Conservation (phyloP, 1,139 yeast genomes). For the Zygosaccharomyces pseudobailii region DNA sequence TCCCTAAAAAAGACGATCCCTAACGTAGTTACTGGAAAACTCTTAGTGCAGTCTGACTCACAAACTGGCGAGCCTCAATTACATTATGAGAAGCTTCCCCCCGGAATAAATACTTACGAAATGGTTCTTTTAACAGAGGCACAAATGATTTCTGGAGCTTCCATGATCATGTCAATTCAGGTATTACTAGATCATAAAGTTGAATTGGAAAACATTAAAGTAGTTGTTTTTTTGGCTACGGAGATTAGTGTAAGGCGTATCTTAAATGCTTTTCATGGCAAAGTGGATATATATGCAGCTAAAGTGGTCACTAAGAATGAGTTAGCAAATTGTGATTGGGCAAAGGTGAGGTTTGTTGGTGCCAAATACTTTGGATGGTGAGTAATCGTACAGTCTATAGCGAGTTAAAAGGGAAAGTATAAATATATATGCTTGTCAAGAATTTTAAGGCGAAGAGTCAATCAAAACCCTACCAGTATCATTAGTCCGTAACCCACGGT, state of each 20-base stretch:
- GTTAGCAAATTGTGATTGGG: slow-evolving; percentile 38
- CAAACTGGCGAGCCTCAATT: slow-evolving; percentile 90
- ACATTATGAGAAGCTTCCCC: slow-evolving; percentile 66
- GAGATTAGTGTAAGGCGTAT: slow-evolving; percentile 77
- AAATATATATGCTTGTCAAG: background rate
- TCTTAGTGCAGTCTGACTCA: slow-evolving; percentile 83
- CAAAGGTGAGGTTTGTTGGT: slow-evolving; percentile 69
- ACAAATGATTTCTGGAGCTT: slow-evolving; percentile 88
- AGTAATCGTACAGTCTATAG: background rate
- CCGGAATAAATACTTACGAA: slow-evolving; percentile 31
- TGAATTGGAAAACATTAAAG: slow-evolving; percentile 52
- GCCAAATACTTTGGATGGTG: slow-evolving; percentile 64
- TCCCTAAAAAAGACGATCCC: slow-evolving; percentile 74
- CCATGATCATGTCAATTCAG: slow-evolving; percentile 90
- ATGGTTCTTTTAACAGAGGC: slow-evolving; percentile 75
- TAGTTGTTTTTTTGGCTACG: slow-evolving; percentile 70
- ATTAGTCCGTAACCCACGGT: slow-evolving; percentile 78
- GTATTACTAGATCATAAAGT: slow-evolving; percentile 80
- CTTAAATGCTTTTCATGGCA: slow-evolving; percentile 61
- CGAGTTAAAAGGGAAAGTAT: slow-evolving; percentile 1
- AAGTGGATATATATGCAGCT: slow-evolving; percentile 66
- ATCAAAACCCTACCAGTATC: slow-evolving; percentile 50
- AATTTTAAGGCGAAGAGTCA: background rate
- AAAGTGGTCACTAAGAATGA: slow-evolving; percentile 44
- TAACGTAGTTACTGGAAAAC: slow-evolving; percentile 71